Evolutionary conservation across 106 monocot species (phyloP).

Genomic region (Acorus gramineus): DNA sequence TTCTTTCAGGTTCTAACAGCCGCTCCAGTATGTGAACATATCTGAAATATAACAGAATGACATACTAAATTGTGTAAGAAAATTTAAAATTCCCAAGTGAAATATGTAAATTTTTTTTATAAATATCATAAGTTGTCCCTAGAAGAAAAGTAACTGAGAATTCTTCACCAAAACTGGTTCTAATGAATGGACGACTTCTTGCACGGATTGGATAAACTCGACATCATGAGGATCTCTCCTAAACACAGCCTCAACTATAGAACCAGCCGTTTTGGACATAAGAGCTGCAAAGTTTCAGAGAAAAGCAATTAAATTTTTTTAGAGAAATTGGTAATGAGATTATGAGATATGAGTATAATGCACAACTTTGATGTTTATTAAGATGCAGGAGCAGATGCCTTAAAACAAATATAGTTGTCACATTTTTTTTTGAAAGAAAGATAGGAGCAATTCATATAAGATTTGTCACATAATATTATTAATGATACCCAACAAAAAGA

Average conservation of each 20-base stretch:
- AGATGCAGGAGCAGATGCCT: too few relatives aligned
- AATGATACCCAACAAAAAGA: too few relatives aligned
- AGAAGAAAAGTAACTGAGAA: conserved; percentile 58
- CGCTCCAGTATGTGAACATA: conserved; percentile 86
- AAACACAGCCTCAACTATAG: conserved; percentile 79
- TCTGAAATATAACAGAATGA: conserved; percentile 27
- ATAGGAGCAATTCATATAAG: too few relatives aligned
- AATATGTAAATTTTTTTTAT: too few relatives aligned
- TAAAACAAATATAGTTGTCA: too few relatives aligned
- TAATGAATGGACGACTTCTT: conserved; percentile 92
- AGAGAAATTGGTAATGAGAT: conserved; percentile 12
- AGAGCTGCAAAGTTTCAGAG: conserved; percentile 42
- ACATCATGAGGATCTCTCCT: conserved; percentile 93
- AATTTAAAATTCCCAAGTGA: not conserved
- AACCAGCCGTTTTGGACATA: conserved; percentile 90
- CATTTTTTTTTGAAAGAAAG: too few relatives aligned
- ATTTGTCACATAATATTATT: too few relatives aligned
- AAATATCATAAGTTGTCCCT: too few relatives aligned
- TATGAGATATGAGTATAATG: too few relatives aligned
- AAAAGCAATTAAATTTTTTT: conserved; percentile 9
- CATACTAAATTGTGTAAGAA: not conserved
- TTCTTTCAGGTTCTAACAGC: conserved; percentile 83
- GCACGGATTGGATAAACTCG: conserved; percentile 92
- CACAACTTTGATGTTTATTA: too few relatives aligned
- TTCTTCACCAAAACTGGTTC: conserved; percentile 87